Base-by-base conservation (phyloP, 805 yeast species). In the Starmerella stellata region DNA sequence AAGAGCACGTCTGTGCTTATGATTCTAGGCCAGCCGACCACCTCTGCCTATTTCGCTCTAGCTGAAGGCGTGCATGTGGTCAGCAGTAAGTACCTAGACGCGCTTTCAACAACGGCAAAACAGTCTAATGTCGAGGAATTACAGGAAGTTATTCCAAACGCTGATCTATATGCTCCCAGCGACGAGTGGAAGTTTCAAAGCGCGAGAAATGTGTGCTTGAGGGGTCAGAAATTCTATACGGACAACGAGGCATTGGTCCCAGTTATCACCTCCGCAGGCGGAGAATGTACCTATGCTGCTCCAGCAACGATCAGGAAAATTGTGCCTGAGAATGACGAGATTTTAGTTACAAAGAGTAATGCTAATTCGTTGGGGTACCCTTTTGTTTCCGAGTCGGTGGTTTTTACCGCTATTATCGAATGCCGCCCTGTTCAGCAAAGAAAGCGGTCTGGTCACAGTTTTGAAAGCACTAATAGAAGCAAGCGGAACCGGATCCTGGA, bases 41-140 rank as follows among this genome's bases (percentile, higher is more conserved):
- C 56, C n/a, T 52, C 52, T 29, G 38, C 56, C 2, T 41, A 59
- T 21, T 55, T 51, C 15, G 65, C 66, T 0, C 38, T 62, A 39
- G 46, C 56, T 15, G 37, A 42, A 5, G 49, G 45, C 8, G 45
- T 60, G 0, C 61, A 63, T 1, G 44, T 63, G 2, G 55, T 56
- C 2, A 45, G 43, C 11, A 36, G 39, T 5, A 52, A 44, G 1
- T 60, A 43, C 38, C 39, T 49, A 1, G 39, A 49, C 2, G 50
- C 50, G 0, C 30, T 60, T 1, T 27, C 36, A 1, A 39, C 27
- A 1, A 34, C 42, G 2, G 50, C 44, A 4, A 28, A 47, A 32
- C 41, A 45, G 21, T 17, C 30, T 2, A 43, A 53, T 30, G 55
- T 50, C 41, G 48, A 49, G 13, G 32, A 13, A 2, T 40, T 38